Evolutionary conservation across 495 filamentous ascomycete species (phyloP), one percentile per base, ranked within the genome.

Genomic region (Aspergillus coremiiformis): DNA sequence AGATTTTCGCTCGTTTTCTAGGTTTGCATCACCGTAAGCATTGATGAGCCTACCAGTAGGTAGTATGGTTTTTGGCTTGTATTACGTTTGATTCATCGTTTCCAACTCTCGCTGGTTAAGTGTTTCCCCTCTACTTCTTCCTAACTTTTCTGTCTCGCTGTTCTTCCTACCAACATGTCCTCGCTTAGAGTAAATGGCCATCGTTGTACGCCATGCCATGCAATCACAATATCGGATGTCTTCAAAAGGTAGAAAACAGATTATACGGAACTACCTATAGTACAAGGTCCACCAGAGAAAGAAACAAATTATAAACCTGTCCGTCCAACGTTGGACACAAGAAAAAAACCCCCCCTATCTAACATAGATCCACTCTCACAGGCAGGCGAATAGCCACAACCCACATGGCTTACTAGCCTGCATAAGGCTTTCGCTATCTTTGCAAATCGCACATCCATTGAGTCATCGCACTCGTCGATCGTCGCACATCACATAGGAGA

Each of bases 391-490:
- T 48, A 48, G 22, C n/a, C 20, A 22, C 7, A 48, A 41, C 7
- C 15, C 37, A 21, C 37, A 41, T 41, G 37, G 37, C 15, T 11
- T 1, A 11, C 15, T 21, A 20, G 19, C 37, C 15, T 20, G 17
- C 17, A 41, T 17, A 41, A 21, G 6, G 10, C 17, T 17, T 6
- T 21, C 32, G 4, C 37, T n/a, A 41, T 41, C 37, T 20, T 9
- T 43, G 19, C 29, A 39, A 15, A 47, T 14, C 23, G 33, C 23
- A 49, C 23, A 47, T 52, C 48, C 5, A 51, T 54, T 42, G 33
- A 39, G 49, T 51, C 59, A 54, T 62, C 55, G 55, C 41, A 51
- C 55, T 61, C 55, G 49, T 62, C 39, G 52, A 52, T 52, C 43
- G 52, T 56, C 52, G 51, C 51, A 51, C 47, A 54, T 62, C 52